Evolutionary conservation across 768 basidiomycete genomes (phyloP).

Genomic region (Rhizopogon sp.): DNA sequence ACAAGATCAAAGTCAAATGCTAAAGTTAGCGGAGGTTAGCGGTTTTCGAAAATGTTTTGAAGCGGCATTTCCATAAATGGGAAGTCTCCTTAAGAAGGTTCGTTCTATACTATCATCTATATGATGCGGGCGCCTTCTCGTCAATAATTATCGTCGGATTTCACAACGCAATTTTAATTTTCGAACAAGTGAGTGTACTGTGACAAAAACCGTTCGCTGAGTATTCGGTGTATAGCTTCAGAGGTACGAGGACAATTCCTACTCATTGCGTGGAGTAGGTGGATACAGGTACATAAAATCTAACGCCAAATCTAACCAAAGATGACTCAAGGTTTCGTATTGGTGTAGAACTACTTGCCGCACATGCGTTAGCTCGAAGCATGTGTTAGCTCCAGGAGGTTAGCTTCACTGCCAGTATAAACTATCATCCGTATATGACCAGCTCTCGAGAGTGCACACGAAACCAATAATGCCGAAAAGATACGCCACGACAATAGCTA

Average conservation of each 20-base stretch:
- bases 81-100: background rate
- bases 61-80: background rate
- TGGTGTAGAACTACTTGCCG: background rate
- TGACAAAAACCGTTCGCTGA: background rate
- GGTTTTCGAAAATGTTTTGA: too few relatives aligned
- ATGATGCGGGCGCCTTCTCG: background rate
- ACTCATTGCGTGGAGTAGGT: too few relatives aligned
- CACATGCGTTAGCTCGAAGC: background rate
- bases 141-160: too few relatives aligned
- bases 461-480: constrained; percentile 57
- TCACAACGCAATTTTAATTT: background rate
- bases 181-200: background rate
- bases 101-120: too few relatives aligned
- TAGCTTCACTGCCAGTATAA: constrained; percentile 36
- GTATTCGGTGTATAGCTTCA: too few relatives aligned
- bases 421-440: constrained; percentile 38
- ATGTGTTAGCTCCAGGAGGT: too few relatives aligned
- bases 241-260: too few relatives aligned
- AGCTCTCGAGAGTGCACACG: constrained; percentile 42
- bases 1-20: too few relatives aligned
- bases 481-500: constrained; percentile 56
- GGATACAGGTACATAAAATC: too few relatives aligned
- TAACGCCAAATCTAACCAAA: too few relatives aligned
- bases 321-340: background rate
- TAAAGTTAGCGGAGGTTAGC: too few relatives aligned